Conservation (phyloP, 768 basidiomycete genomes). For the Boletus rufocinnamomeus region DNA sequence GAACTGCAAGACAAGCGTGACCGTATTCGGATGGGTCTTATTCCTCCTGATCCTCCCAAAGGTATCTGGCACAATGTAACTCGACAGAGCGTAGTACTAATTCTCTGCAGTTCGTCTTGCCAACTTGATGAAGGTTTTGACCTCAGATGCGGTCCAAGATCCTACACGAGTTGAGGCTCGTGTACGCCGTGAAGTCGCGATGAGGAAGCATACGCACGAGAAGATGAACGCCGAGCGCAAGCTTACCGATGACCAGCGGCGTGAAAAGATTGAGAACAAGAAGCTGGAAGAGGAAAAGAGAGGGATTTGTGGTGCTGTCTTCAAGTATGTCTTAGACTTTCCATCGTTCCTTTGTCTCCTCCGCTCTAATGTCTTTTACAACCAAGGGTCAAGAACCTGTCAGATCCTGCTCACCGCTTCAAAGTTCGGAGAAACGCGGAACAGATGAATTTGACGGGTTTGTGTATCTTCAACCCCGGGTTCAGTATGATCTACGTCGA, state of each 20-base stretch:
- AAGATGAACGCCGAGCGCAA: slow-evolving; percentile 93
- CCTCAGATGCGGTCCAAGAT: slow-evolving; percentile 95
- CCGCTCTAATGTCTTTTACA: background rate
- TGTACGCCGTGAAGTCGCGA: slow-evolving; percentile 89
- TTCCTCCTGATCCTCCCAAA: slow-evolving; percentile 95
- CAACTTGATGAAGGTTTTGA: slow-evolving; percentile 97
- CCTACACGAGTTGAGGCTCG: slow-evolving; percentile 97
- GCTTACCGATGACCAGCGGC: slow-evolving; percentile 85
- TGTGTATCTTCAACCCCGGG: slow-evolving; percentile 86
- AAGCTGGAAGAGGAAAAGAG: slow-evolving; percentile 87
- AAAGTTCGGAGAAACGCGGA: slow-evolving; percentile 98
- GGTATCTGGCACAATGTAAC: slow-evolving; percentile 44
- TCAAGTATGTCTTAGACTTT: slow-evolving; percentile 65
- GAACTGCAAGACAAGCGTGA: slow-evolving; percentile 95
- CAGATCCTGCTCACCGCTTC: slow-evolving; percentile 92
- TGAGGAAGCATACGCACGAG: slow-evolving; percentile 86
- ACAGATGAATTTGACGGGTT: slow-evolving; percentile 82
- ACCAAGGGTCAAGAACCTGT: slow-evolving; percentile 76
- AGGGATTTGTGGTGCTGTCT: slow-evolving; percentile 80
- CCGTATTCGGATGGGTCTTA: slow-evolving; percentile 91
- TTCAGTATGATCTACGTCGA: slow-evolving; percentile 95
- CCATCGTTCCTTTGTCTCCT: background rate
- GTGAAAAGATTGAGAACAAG: slow-evolving; percentile 85
- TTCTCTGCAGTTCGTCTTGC: slow-evolving; percentile 73
- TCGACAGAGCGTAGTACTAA: background rate